Evolutionary conservation across 73 alveolate genomes (phyloP).

Genomic region (Paramecium pentaurelia): DNA sequence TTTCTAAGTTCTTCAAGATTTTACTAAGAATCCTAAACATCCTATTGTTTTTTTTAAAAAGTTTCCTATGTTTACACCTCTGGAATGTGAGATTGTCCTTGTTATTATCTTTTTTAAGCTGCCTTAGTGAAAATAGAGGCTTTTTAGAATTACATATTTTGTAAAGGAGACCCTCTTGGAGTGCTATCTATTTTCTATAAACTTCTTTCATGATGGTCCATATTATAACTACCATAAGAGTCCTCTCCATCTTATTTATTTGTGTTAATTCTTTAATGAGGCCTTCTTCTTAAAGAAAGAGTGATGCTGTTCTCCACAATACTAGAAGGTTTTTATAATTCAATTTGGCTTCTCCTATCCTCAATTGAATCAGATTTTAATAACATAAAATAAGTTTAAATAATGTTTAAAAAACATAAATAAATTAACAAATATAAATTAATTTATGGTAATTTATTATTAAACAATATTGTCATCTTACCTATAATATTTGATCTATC

Average conservation of each 20-base stretch:
- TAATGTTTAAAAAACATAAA: too few species aligned
- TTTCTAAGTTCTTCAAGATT: constrained; percentile 19
- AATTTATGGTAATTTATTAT: too few species aligned
- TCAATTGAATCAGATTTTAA: not conserved
- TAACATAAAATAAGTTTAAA: not conserved
- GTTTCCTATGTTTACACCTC: not conserved
- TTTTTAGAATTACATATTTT: not conserved
- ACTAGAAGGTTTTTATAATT: not conserved
- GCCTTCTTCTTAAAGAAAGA: not conserved
- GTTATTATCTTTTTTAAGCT: not conserved
- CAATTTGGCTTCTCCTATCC: not conserved
- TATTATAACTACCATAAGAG: not conserved
- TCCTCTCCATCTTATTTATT: not conserved
- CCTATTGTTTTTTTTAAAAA: not conserved
- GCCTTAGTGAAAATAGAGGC: constrained; percentile 7
- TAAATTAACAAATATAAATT: too few species aligned
- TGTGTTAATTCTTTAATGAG: not conserved
- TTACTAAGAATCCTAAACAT: not conserved
- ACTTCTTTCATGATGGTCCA: not conserved
- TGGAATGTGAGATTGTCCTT: not conserved
- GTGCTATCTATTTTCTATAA: not conserved
- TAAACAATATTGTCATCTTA: too few species aligned
- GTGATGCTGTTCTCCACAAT: not conserved
- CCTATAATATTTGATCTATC: too few species aligned
- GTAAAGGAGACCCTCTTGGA: not conserved